Conservation (phyloP, 305 asterid species). For the Lippia alba region DNA sequence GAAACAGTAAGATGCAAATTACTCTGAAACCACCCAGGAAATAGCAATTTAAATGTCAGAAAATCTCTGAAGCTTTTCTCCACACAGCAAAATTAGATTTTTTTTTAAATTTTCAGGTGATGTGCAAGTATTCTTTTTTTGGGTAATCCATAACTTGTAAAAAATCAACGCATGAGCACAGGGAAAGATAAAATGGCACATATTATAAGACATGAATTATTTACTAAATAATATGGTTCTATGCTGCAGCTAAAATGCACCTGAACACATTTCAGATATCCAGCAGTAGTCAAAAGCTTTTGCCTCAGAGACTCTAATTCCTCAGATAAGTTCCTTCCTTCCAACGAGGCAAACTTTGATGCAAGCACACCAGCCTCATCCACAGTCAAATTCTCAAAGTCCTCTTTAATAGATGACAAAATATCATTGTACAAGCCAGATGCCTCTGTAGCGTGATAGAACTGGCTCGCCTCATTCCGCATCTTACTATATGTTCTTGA, state of each 20-base stretch:
- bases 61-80: slow-evolving; percentile 11
- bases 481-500: slow-evolving; percentile 90
- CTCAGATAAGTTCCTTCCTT: slow-evolving; percentile 58
- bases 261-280: slow-evolving; percentile 98
- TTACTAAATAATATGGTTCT: slow-evolving; percentile 20
- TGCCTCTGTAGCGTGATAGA: slow-evolving; percentile 65
- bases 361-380: slow-evolving; percentile 93
- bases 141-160: neutral
- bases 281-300: slow-evolving; percentile 86
- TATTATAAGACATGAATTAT: neutral
- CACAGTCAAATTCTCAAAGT: slow-evolving; percentile 72
- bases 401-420: slow-evolving; percentile 55
- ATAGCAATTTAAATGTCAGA: slow-evolving; percentile 36
- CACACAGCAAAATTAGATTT: slow-evolving; percentile 15
- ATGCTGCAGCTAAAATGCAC: slow-evolving; percentile 48
- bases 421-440: slow-evolving; percentile 67
- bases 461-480: slow-evolving; percentile 89
- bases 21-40: slow-evolving; percentile 61
- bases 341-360: slow-evolving; percentile 68
- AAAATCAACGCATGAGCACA: slow-evolving; percentile 15
- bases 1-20: slow-evolving; percentile 92
- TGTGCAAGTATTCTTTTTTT: too few relatives aligned
- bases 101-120: too few relatives aligned
- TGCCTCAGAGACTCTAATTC: slow-evolving; percentile 91
- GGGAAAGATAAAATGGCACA: slow-evolving; percentile 7